A percentile compares a stretch with the other conserved stretches of the same genome.
phyloP scores from a whole-genome alignment of 352 stramenopile genomes.

The Phytopythium helicoides region DNA sequence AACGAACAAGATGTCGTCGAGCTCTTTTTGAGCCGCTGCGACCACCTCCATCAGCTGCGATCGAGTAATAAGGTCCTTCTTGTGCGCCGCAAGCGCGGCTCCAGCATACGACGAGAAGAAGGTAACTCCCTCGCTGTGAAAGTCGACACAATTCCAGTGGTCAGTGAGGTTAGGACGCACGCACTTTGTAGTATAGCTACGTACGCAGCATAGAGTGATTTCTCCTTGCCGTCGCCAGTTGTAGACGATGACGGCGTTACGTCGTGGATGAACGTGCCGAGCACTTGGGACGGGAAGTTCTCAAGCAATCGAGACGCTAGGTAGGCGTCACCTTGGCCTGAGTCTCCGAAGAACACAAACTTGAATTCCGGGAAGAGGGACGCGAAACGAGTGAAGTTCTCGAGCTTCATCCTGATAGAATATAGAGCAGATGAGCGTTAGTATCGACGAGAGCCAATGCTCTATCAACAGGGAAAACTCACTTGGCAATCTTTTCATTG shows the following conservation, averaged over 20 bases:
- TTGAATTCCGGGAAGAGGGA: conserved; percentile 82
- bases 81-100: conserved; percentile 47
- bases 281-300: conserved; percentile 53
- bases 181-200: conserved; percentile 4
- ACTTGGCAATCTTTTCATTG: conserved; percentile 78
- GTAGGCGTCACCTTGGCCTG: conserved; percentile 73
- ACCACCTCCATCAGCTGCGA: conserved; percentile 52
- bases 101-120: conserved; percentile 77
- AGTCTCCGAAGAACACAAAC: conserved; percentile 87
- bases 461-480: conserved; percentile 1
- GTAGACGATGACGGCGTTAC: conserved; percentile 51
- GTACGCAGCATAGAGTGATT: conserved; percentile 59
- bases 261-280: conserved; percentile 80
- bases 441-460: neutral
- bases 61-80: conserved; percentile 55
- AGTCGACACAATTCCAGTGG: neutral
- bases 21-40: conserved; percentile 35
- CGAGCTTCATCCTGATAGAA: conserved; percentile 52
- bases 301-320: conserved; percentile 62
- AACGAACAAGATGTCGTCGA: conserved; percentile 46
- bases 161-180: neutral
- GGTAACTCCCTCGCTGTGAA: conserved; percentile 54
- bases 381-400: conserved; percentile 80
- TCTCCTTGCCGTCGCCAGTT: conserved; percentile 63
- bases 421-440: neutral